phyloP scores from a whole-genome alignment of 164 flowering plant species.

The Sextonia rubra region DNA sequence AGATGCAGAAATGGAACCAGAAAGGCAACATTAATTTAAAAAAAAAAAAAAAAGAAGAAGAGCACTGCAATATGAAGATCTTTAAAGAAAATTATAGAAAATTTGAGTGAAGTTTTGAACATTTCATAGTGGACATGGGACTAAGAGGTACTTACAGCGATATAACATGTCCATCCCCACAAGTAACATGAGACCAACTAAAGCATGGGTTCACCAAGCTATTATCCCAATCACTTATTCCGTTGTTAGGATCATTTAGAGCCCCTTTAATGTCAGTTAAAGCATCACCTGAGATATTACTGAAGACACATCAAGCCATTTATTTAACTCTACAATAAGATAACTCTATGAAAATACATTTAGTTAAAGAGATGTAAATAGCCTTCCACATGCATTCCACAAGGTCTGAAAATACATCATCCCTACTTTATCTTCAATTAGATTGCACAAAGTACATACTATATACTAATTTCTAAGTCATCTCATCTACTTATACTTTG shows the following conservation, averaged over 20 bases:
- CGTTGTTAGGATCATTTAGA: slow-evolving; percentile 53
- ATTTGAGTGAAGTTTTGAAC: neutral
- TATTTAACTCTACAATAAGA: neutral
- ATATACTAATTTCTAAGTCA: too few species aligned
- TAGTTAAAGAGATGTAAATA: too few species aligned
- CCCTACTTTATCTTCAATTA: too few species aligned
- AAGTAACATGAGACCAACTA: slow-evolving; percentile 87
- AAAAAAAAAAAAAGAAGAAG: slow-evolving; percentile 4
- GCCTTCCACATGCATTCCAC: neutral
- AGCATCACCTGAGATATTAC: slow-evolving; percentile 57
- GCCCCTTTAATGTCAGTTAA: slow-evolving; percentile 45
- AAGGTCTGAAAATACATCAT: neutral
- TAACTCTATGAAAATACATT: neutral
- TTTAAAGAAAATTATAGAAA: neutral
- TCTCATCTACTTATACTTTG: too few species aligned
- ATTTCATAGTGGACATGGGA: neutral
- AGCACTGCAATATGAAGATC: neutral
- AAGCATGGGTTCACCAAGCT: slow-evolving; percentile 70
- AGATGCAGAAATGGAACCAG: slow-evolving; percentile 8
- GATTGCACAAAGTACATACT: too few species aligned
- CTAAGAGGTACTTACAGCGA: slow-evolving; percentile 56
- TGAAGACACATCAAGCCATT: neutral
- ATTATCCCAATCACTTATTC: slow-evolving; percentile 54
- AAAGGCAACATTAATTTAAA: slow-evolving; percentile 4
- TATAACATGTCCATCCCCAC: slow-evolving; percentile 61